phyloP scores from a whole-genome alignment of 805 yeast species.

The Candida railenensis region DNA sequence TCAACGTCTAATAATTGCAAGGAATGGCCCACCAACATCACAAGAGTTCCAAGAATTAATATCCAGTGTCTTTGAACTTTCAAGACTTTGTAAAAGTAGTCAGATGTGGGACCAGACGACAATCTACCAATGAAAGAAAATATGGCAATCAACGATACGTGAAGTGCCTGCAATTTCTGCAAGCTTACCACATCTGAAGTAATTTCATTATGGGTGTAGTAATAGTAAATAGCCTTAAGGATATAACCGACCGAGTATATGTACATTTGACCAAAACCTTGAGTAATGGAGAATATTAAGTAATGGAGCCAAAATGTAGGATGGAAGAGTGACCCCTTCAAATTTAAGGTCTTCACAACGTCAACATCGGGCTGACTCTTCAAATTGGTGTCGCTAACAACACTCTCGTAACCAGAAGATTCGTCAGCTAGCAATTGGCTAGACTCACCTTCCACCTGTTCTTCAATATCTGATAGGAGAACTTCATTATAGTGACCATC shows the following conservation, averaged over 20 bases:
- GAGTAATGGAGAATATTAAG: constrained; percentile 27
- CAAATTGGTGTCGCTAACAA: background rate
- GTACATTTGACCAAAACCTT: constrained; percentile 39
- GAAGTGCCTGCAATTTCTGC: constrained; percentile 27
- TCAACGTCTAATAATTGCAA: constrained; percentile 16
- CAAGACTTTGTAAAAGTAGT: constrained; percentile 21
- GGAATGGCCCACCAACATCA: constrained; percentile 30
- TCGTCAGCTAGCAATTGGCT: background rate
- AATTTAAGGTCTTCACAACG: constrained; percentile 15
- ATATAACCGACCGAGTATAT: constrained; percentile 33
- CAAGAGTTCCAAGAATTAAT: constrained; percentile 23
- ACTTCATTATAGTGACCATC: constrained; percentile 18
- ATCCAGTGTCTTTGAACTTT: constrained; percentile 33
- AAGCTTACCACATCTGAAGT: constrained; percentile 7
- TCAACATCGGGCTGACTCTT: background rate
- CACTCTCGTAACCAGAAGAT: background rate
- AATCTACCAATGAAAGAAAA: constrained; percentile 31
- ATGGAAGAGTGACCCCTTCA: constrained; percentile 22
- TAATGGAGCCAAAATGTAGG: constrained; percentile 34
- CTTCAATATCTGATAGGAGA: background rate
- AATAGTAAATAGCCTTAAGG: constrained; percentile 26
- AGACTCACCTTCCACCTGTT: constrained; percentile 1
- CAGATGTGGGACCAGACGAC: constrained; percentile 31
- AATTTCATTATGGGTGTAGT: constrained; percentile 11
- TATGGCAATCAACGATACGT: constrained; percentile 32